Conservation (phyloP, 2,329 filamentous ascomycete genomes). For the Venturia effusa region DNA sequence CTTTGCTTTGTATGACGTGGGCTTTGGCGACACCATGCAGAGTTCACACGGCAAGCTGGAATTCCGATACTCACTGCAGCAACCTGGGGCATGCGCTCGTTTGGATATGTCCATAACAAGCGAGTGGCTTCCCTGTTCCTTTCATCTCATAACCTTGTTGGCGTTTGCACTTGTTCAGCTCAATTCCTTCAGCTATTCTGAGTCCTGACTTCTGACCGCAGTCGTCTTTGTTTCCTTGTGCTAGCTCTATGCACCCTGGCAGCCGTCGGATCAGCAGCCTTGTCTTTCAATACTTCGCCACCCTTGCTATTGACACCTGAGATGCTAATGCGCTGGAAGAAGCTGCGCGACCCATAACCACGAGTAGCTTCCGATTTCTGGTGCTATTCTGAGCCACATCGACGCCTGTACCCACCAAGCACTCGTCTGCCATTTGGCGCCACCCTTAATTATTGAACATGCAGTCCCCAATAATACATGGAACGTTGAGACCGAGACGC, state of each 20-base stretch:
- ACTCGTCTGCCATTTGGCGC: background rate
- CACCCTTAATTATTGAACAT: background rate
- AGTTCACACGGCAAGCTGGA: background rate
- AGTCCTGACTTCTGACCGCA: background rate
- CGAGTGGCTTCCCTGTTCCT: background rate
- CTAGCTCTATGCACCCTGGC: background rate
- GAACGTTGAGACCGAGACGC: slow-evolving; percentile 8
- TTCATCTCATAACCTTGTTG: background rate
- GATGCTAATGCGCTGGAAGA: background rate
- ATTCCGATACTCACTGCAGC: background rate
- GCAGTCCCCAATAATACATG: background rate
- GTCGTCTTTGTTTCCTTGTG: background rate
- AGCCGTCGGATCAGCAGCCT: background rate
- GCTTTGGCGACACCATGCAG: background rate
- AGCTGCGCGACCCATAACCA: background rate
- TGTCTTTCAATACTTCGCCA: slow-evolving; percentile 1
- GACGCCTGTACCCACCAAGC: background rate
- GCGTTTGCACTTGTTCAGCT: background rate
- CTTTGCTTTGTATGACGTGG: background rate
- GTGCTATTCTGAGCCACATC: background rate
- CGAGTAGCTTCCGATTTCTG: background rate
- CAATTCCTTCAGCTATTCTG: too few species aligned
- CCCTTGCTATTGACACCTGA: background rate
- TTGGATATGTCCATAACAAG: background rate
- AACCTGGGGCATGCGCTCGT: background rate